A percentile compares a stretch with the other conserved stretches of the same genome.
Conservation (phyloP, 768 basidiomycete species). For the Naematelia aurantialba region DNA sequence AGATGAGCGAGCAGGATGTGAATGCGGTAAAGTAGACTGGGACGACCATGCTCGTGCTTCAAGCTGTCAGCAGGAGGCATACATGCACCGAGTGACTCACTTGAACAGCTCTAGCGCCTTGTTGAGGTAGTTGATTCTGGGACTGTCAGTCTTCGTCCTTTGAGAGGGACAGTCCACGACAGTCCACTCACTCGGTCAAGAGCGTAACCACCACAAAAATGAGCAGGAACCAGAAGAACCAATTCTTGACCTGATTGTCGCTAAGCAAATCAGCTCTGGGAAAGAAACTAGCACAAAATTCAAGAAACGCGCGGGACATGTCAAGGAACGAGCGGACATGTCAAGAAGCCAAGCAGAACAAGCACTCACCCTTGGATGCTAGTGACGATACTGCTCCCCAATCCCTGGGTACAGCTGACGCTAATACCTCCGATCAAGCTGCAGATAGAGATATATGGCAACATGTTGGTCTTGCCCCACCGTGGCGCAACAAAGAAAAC, state of each 20-base stretch:
- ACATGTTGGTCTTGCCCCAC: conserved; percentile 87
- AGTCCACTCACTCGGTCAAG: conserved; percentile 54
- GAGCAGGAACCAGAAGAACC: conserved; percentile 67
- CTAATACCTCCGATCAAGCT: conserved; percentile 83
- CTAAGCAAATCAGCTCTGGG: conserved; percentile 13
- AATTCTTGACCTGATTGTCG: conserved; percentile 65
- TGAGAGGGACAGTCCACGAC: neutral
- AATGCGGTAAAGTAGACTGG: conserved; percentile 54
- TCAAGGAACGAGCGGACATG: neutral
- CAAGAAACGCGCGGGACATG: neutral
- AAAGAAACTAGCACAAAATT: neutral
- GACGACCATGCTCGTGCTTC: conserved; percentile 58
- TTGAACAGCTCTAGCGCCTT: conserved; percentile 86
- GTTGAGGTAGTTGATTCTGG: conserved; percentile 90
- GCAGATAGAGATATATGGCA: conserved; percentile 79
- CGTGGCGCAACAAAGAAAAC: conserved; percentile 51
- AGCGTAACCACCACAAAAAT: conserved; percentile 62
- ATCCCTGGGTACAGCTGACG: conserved; percentile 74
- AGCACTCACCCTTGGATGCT: conserved; percentile 51
- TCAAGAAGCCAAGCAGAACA: neutral
- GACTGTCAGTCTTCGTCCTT: neutral
- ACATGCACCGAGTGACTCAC: neutral
- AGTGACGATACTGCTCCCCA: conserved; percentile 85
- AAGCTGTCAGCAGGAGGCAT: conserved; percentile 1
- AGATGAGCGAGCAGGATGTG: conserved; percentile 53